Base-by-base conservation (phyloP, 495 filamentous ascomycete species). In the Tetracladium setigerum region DNA sequence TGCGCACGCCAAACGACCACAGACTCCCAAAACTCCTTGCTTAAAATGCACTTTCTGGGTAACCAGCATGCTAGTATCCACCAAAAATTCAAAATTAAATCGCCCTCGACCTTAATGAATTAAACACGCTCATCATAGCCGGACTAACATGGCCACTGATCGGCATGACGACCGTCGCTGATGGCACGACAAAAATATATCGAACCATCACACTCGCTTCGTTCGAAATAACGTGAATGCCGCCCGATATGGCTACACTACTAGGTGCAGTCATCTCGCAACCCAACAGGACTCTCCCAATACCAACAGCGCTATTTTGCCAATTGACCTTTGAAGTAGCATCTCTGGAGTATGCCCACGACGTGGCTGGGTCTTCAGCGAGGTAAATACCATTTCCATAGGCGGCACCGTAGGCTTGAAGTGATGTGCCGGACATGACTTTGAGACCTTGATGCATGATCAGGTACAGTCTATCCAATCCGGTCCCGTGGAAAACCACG, bases 401-500 rank as follows among this genome's bases (percentile, higher is more conserved):
- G 3, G 52, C 53, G 10, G 62, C 60, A n/a, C 63, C 63, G 11
- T 59, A 48, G 34, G 47, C 39, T 45, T 63, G 60, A 12, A 65
- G 50, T 0, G 47, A 9, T 3, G 60, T 63, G 15, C 52, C 41
- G 42, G 51, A 55, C 17, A 42, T 33, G 30, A 60, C 46, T 4
- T 32, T 6, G 12, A 67, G 55, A n/a, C 63, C 63, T 42, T 65
- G 46, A 9, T 37, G 22, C 22, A 64, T 53, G 35, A 67, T 64
- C 2, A 41, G 14, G 48, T 54, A 62, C 13, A 67, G 47, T 12
- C 63, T 53, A 19, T 62, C 56, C 6, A 57, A 38, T 0, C 55
- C 52, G 4, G 63, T 67, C 31, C 63, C 63, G 49, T 67, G 63
- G 52, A 64, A 67, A 30, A 62, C 50, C 8, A 66, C 52, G 2